Base-by-base conservation (phyloP, 2,329 filamentous ascomycete genomes). In the Aotearoamyces nothofagi region DNA sequence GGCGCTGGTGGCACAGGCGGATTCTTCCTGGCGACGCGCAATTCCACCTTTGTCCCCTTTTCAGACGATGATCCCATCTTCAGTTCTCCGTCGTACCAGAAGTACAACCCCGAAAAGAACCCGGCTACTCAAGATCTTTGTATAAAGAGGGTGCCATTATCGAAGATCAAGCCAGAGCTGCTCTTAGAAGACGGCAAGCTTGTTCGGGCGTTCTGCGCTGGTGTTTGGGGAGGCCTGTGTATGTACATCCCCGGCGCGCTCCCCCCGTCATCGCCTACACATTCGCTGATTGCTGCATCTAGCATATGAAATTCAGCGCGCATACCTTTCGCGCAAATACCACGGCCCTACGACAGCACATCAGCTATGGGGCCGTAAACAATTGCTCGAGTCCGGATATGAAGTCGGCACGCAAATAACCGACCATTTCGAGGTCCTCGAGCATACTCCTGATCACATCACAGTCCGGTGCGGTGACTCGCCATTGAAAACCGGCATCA, bases 341-440 rank as follows among this genome's bases (percentile, higher is more conserved):
- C 55, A 64, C 27, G 50, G 50, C 3, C 60, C 66, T 6, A 57
- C 64, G 22, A 77, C 72, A 0, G 55, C 60, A 2, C 43, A 56
- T 26, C 69, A 79, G 37, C 61, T 80, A 2, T 81, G 76, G 72
- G 60, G 62, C 3, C 54, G 48, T 3, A 50, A 60, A 8, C 59
- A 73, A 29, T 61, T 81, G 2, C 47, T 58, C 5, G 40, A 51
- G n/a, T 69, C 58, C 33, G 58, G 40, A 7, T 81, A 80, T 45
- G 63, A 71, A 12, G 57, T 63, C 22, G 75, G 75, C 17, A 77
- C 75, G 1, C 46, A 58, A 22, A 65, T 81, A 33, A 77, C 69
- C 3, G 73, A 81, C 45, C 76, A 81, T 49, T 81, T 81, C 44
- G 71, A 80, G 47, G 73, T 81, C 0, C 55, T 81, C 1, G 66